phyloP scores from a whole-genome alignment of 176 grass and related monocot genomes.

The Phyllostachys edulis region DNA sequence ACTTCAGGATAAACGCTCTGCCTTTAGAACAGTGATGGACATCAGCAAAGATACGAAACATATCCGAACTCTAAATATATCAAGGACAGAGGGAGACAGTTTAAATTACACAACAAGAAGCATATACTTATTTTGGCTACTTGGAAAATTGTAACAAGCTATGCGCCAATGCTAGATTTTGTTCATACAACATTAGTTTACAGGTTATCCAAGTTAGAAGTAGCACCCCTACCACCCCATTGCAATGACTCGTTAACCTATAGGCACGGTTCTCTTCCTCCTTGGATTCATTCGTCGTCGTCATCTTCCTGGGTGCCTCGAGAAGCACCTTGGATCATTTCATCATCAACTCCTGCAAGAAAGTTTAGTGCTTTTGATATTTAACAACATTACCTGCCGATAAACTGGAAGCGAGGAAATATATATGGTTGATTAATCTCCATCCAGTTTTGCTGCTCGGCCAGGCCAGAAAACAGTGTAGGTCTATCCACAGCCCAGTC shows the following conservation, averaged over 20 bases:
- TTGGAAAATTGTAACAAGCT: not conserved
- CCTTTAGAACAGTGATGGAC: not conserved
- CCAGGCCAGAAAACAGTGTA: conserved; percentile 29
- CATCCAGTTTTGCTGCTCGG: conserved; percentile 69
- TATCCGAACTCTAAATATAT: not conserved
- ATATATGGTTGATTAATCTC: conserved; percentile 51
- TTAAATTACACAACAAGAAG: not conserved
- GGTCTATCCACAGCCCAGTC: conserved; percentile 83
- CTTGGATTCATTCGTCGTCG: conserved; percentile 13
- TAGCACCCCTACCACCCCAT: not conserved
- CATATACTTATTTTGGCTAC: not conserved
- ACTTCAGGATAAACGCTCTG: not conserved
- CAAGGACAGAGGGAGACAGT: not conserved
- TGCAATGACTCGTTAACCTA: conserved; percentile 2
- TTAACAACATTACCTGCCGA: not conserved
- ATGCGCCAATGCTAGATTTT: not conserved
- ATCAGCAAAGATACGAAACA: not conserved
- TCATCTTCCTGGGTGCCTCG: conserved; percentile 50
- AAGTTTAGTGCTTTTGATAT: conserved; percentile 8
- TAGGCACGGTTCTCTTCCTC: conserved; percentile 27
- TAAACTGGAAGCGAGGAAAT: conserved; percentile 18
- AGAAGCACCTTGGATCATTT: conserved; percentile 73
- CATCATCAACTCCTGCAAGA: conserved; percentile 69
- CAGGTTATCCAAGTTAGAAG: conserved; percentile 35
- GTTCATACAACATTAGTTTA: conserved; percentile 6